Evolutionary conservation across 1,284 basidiomycete species (phyloP).

Genomic region (Trichosporon sp.): DNA sequence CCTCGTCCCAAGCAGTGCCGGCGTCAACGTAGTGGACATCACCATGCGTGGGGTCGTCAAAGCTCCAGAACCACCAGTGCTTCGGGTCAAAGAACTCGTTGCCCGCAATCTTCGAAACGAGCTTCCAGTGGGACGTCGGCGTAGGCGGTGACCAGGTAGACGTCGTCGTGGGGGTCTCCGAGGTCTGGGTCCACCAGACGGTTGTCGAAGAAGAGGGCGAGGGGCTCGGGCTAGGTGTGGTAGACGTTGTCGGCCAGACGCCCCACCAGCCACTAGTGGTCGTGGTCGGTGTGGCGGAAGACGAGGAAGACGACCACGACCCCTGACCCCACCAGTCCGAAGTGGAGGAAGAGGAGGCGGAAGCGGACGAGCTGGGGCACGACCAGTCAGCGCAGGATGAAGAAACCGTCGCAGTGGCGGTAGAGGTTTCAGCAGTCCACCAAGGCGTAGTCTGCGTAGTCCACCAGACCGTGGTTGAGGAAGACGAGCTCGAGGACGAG

Average conservation of each 20-base stretch:
- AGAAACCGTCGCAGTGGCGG: neutral
- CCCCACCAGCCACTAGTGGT: no score
- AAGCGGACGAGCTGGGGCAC: conserved; percentile 10
- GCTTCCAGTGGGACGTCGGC: conserved; percentile 30
- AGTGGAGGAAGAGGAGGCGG: conserved; percentile 15
- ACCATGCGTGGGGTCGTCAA: conserved; percentile 73
- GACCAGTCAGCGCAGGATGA: conserved; percentile 4
- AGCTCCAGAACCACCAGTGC: conserved; percentile 69
- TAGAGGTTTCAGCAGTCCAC: neutral
- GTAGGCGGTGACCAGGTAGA: conserved; percentile 15
- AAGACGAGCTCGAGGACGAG: conserved; percentile 5
- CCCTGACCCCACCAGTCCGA: conserved; percentile 11
- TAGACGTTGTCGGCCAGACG: no score
- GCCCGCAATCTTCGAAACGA: conserved; percentile 31
- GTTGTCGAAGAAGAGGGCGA: no score
- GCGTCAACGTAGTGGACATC: conserved; percentile 46
- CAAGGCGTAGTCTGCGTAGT: neutral
- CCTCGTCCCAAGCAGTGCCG: conserved; percentile 37
- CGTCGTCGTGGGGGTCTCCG: conserved; percentile 15
- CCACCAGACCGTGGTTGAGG: conserved; percentile 9
- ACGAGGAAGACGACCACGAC: conserved; percentile 11
- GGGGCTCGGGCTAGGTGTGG: no score
- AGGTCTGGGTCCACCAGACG: no score
- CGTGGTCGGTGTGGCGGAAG: no score
- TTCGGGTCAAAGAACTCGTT: conserved; percentile 62